Base-by-base conservation (phyloP, 1,139 yeast species). In the Hyphopichia buzzinii region DNA sequence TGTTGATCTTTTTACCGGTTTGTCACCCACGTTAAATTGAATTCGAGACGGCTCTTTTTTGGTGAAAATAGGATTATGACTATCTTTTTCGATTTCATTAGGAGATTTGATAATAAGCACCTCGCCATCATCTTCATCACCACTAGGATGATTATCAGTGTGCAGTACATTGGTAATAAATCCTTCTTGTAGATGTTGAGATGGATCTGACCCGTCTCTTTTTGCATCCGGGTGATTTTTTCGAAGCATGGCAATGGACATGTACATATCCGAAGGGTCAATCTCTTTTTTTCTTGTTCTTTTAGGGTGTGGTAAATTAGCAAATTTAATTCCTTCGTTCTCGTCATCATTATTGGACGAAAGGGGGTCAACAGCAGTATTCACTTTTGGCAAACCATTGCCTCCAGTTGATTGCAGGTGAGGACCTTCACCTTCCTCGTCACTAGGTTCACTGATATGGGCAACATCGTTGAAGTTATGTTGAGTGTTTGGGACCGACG, bases 31-130 rank as follows among this genome's bases (percentile, higher is more conserved):
- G 31, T 43, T 40, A 33, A 59, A 56, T 25, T 52, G 64, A 11
- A 55, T 40, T n/a, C 12, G 28, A 25, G 43, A 48, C 2, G 38
- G 33, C 7, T 16, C 37, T 14, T 46, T 33, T 38, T 51, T 59
- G 23, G 50, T 60, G 40, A 49, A 69, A 22, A 70, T 70, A 2
- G 72, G 72, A 16, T 54, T 55, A 28, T 55, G 48, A 25, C 53
- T 51, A 15, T 59, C 67, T 16, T 63, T 48, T 52, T 77, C 76
- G 57, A 89, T 65, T 49, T 84, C 95, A 26, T 80, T 77, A 1
- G 96, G 97, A 2, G 95, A 81, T 46, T 77, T 77, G 38, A 89
- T 84, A 10, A 85, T 79, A 33, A 90, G 64, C 1, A 94, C 89
- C 8, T 95, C 96, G 2, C 90, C 96, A 26, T 81, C 82, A 23